phyloP scores from a whole-genome alignment of 371 early-diverging fungal species.

The Blakeslea trispora region DNA sequence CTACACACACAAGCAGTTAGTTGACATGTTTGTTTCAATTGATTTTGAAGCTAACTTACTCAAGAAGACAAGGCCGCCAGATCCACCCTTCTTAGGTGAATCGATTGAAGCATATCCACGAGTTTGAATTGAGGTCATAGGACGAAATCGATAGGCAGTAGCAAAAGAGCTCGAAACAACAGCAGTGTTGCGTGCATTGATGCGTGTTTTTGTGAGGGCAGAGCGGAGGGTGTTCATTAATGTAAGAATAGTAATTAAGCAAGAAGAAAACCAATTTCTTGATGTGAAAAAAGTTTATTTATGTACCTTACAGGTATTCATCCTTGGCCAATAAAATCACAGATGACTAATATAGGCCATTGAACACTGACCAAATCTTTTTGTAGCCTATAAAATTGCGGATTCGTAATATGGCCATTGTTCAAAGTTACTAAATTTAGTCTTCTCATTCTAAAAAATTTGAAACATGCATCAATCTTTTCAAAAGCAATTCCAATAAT shows the following conservation, averaged over 20 bases:
- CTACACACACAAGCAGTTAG: conserved; percentile 8
- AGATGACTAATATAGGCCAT: not conserved
- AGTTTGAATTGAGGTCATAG: conserved; percentile 12
- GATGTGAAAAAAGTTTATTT: not conserved
- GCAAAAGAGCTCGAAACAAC: conserved; percentile 14
- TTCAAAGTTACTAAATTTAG: no score
- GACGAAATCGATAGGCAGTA: conserved; percentile 14
- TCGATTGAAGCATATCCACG: conserved; percentile 26
- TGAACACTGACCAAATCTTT: not conserved
- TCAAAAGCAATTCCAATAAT: no score
- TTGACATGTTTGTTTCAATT: not conserved
- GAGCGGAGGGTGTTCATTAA: conserved; percentile 18
- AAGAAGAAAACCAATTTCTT: not conserved
- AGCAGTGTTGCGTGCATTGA: conserved; percentile 5
- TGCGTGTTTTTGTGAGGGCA: conserved; percentile 9
- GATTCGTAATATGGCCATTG: not conserved
- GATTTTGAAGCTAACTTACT: conserved; percentile 15
- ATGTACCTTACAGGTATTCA: not conserved
- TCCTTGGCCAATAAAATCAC: not conserved
- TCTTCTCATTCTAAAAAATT: no score
- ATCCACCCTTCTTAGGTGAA: conserved; percentile 27
- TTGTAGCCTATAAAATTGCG: not conserved
- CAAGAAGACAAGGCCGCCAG: conserved; percentile 24
- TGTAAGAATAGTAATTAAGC: conserved; percentile 1
- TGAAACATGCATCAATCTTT: no score